These are phyloP conservation scores for Solanum lycopersicoides DNA, from an alignment of 257 asterid genomes.

Conservation along the genomic window DNA sequence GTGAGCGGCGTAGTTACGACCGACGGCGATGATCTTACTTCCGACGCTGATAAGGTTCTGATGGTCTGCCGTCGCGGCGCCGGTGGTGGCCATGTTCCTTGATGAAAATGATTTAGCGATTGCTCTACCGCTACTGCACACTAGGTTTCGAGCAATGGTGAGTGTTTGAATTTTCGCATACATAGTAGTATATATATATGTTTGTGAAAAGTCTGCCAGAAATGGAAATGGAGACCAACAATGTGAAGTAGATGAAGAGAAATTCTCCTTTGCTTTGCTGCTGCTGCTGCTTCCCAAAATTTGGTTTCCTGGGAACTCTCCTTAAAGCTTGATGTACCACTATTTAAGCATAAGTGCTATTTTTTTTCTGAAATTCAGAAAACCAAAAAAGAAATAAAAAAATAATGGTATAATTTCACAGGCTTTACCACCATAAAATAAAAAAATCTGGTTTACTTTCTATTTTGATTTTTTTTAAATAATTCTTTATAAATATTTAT, in stretches of 20 bases:
- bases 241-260: neutral
- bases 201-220: neutral
- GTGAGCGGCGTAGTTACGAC: slow-evolving; percentile 97
- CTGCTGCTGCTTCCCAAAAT: neutral
- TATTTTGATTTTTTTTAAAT: too few species aligned
- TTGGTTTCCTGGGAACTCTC: neutral
- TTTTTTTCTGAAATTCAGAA: neutral
- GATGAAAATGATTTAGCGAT: neutral
- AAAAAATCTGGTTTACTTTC: neutral
- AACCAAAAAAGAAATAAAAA: neutral
- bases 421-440: too few species aligned
- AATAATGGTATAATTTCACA: too few species aligned
- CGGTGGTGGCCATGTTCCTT: slow-evolving; percentile 49
- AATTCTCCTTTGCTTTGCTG: neutral
- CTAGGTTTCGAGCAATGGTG: neutral
- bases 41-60: slow-evolving; percentile 65
- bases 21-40: slow-evolving; percentile 87
- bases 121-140: neutral
- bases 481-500: neutral
- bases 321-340: neutral
- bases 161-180: neutral
- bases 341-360: neutral
- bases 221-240: neutral
- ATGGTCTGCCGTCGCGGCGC: slow-evolving; percentile 22
- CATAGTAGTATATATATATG: neutral